Evolutionary conservation across 2,329 filamentous ascomycete species (phyloP), one percentile per base, ranked within the genome.

Genomic region (Pseudogymnoascus destructans): DNA sequence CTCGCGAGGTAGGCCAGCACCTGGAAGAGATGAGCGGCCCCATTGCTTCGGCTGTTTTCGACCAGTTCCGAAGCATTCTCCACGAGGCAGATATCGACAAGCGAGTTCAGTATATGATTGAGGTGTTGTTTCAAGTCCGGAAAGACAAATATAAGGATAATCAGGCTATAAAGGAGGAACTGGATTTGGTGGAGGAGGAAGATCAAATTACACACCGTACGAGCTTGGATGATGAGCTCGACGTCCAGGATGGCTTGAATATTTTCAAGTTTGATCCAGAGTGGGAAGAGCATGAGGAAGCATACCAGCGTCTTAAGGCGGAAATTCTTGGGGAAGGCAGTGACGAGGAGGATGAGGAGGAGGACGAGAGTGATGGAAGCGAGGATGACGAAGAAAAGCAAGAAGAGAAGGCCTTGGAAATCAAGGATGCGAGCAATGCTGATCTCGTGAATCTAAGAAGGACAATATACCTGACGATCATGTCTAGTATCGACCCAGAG

Each of bases 81-180:
- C 92, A 98, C 74, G 93, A 98, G 71, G 90, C 90, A 46, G 91
- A 93, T 68, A 95, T 98, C 70, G 92, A 97, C 69, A 96, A 95
- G 77, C 81, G 93, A 63, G 91, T 92, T n/a, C 93, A 98, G 73
- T 98, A 97, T 73, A 95, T 95, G 88, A 92, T 98, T 59, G 93
- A 98, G 71, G 93, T 97, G 5, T 74, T 98, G 42, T 98, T 98
- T 70, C 91, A 98, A 73, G 86, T 96, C 59, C 82, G 93, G 63
- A 95, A 96, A 73, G 92, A 97, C 73, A 87, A 87, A 66, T 98
- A 95, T 77, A 95, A 95, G 75, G 90, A 97, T 67, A 90, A 97
- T 66, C 89, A 86, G 15, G 85, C 90, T 0, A 77, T 97, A 66
- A 91, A 85, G 70, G 91, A 96, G 69, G 93, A 98, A 70, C 75